Conservation (phyloP, 345 rosid genomes). For the Trapa incisa region DNA sequence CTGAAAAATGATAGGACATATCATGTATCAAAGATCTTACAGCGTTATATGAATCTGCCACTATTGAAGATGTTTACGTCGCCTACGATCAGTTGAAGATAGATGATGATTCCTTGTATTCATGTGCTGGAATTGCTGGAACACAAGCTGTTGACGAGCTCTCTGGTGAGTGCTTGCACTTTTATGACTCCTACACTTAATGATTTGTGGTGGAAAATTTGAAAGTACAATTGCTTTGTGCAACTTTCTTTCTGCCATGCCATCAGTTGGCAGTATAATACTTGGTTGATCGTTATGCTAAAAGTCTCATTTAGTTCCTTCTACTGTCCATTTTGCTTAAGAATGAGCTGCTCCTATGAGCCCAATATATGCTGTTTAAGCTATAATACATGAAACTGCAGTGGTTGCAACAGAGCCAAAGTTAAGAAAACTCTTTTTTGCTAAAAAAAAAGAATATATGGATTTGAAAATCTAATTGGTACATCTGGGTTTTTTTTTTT, state of each 20-base stretch:
- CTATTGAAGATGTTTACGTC: slow-evolving; percentile 71
- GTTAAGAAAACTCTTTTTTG: background rate
- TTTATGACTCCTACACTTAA: background rate
- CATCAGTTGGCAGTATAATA: background rate
- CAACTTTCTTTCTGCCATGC: background rate
- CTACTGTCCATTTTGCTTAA: background rate
- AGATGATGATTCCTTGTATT: slow-evolving; percentile 70
- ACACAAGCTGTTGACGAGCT: slow-evolving; percentile 62
- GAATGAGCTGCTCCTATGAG: background rate
- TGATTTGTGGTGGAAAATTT: background rate
- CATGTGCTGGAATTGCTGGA: slow-evolving; percentile 96
- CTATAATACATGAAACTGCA: background rate
- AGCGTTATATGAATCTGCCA: slow-evolving; percentile 69
- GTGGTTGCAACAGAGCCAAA: no score
- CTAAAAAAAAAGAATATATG: background rate
- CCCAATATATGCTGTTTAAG: background rate
- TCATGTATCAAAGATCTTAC: slow-evolving; percentile 90
- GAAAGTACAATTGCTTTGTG: background rate
- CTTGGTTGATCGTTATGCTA: background rate
- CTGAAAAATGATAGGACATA: slow-evolving; percentile 43
- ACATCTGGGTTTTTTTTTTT: background rate
- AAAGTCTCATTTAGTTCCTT: background rate
- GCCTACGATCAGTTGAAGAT: slow-evolving; percentile 84
- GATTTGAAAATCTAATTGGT: background rate
- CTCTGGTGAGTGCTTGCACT: slow-evolving; percentile 23